Percentiles rank a stretch among this genome's conserved stretches.
These are phyloP conservation scores for Colletotrichum chrysophilum DNA, from an alignment of 2,329 filamentous ascomycete genomes.

Conservation along the genomic window DNA sequence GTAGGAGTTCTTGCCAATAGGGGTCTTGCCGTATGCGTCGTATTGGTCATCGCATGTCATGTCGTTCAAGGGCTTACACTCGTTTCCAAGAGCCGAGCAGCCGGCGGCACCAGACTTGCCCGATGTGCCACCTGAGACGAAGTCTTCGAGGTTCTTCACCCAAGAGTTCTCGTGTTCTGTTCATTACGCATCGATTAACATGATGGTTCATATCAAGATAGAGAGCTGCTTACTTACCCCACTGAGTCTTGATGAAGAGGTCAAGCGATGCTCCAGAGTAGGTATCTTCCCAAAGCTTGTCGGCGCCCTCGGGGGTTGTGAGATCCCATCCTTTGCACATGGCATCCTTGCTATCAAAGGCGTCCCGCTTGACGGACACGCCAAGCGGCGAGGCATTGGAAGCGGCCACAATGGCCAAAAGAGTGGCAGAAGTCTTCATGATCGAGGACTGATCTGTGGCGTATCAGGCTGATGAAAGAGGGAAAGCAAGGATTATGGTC, in stretches of 20 bases:
- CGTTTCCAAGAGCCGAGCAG: not conserved
- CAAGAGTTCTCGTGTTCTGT: slow-evolving; percentile 8
- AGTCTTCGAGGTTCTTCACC: slow-evolving; percentile 7
- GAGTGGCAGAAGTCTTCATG: not conserved
- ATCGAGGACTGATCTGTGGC: not conserved
- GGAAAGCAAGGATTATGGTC: not conserved
- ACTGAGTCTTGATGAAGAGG: slow-evolving; percentile 2
- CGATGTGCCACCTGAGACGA: not conserved
- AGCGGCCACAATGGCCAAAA: not conserved
- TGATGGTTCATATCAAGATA: not conserved
- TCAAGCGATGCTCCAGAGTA: not conserved
- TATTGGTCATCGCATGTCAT: not conserved
- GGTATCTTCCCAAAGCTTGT: not conserved
- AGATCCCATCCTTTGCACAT: slow-evolving; percentile 10
- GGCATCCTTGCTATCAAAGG: not conserved
- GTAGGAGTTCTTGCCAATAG: not conserved
- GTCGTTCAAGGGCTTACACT: slow-evolving; percentile 4
- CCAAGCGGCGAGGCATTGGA: not conserved
- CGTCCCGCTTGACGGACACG: not conserved
- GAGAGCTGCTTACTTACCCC: not conserved
- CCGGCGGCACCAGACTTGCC: slow-evolving; percentile 8
- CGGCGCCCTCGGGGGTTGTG: not conserved
- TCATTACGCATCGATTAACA: not conserved
- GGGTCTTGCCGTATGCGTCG: not conserved
- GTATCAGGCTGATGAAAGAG: not conserved